Evolutionary conservation across 345 rosid genomes (phyloP).

Genomic region (Aurinia saxatilis): DNA sequence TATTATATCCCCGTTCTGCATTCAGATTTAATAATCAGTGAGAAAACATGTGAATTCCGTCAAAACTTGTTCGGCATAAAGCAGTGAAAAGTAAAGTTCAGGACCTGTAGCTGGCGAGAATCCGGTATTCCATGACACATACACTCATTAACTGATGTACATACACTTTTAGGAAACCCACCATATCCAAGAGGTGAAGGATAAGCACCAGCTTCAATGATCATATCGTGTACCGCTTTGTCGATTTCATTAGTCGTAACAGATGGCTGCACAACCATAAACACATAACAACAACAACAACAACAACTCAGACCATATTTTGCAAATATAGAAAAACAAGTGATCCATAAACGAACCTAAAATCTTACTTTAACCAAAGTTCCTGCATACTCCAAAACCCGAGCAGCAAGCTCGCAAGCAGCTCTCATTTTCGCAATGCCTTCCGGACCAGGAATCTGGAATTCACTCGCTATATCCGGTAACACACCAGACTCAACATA

Average conservation of each 20-base stretch:
- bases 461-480: conserved; percentile 59
- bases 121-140: conserved; percentile 98
- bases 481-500: conserved; percentile 45
- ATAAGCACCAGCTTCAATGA: conserved; percentile 89
- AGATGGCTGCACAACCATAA: conserved; percentile 53
- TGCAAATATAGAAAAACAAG: neutral
- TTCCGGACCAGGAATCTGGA: conserved; percentile 70
- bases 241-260: conserved; percentile 91
- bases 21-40: conserved; percentile 10
- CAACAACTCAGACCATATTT: neutral
- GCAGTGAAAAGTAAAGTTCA: conserved; percentile 4
- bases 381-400: conserved; percentile 70
- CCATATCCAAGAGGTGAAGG: conserved; percentile 99
- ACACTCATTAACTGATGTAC: conserved; percentile 94
- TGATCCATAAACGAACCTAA: neutral
- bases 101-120: conserved; percentile 93
- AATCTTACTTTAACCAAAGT: conserved; percentile 66
- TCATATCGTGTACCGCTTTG: conserved; percentile 86
- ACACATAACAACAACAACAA: neutral
- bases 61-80: too few relatives aligned
- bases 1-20: conserved; percentile 89
- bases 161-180: conserved; percentile 90
- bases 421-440: conserved; percentile 69
- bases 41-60: neutral
- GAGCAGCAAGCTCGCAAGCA: conserved; percentile 91